These are phyloP conservation scores for Karstenula rhodostoma DNA, from an alignment of 2,329 filamentous ascomycete species.

Conservation along the genomic window DNA sequence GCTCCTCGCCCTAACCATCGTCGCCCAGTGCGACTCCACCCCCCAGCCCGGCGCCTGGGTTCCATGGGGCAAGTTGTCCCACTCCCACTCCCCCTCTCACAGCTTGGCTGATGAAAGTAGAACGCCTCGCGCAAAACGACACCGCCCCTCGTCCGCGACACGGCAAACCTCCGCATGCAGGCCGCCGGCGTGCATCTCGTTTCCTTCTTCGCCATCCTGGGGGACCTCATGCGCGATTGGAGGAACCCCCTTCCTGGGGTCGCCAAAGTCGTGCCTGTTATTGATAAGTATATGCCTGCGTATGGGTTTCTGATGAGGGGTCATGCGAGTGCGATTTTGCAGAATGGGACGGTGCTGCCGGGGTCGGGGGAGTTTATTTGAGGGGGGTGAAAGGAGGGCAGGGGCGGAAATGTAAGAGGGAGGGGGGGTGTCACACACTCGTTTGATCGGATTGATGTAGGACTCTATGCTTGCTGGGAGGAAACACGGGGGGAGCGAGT, in stretches of 20 bases:
- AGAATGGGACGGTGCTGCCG: constrained; percentile 65
- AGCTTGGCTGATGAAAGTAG: too few species aligned
- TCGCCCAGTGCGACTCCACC: too few species aligned
- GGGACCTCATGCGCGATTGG: constrained; percentile 77
- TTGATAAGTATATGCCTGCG: constrained; percentile 70
- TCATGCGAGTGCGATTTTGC: constrained; percentile 64
- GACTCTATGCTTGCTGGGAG: background rate
- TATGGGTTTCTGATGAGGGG: constrained; percentile 70
- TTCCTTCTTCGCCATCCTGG: constrained; percentile 68
- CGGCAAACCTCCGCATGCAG: constrained; percentile 72
- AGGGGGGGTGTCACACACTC: background rate
- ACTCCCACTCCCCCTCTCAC: background rate
- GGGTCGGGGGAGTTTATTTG: constrained; percentile 57
- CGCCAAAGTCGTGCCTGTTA: constrained; percentile 66
- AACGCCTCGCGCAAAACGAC: background rate
- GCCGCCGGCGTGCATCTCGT: constrained; percentile 71
- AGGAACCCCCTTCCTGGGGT: constrained; percentile 58
- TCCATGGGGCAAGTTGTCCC: too few species aligned
- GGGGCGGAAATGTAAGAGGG: background rate
- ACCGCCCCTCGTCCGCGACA: constrained; percentile 66
- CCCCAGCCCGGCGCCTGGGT: too few species aligned
- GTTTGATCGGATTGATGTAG: background rate
- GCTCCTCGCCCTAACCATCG: too few species aligned
- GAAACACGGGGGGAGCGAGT: background rate
- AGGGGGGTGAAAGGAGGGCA: background rate